Percentiles rank a stretch among this genome's conserved stretches.
Evolutionary conservation across 768 basidiomycete genomes (phyloP).

Genomic region (Mycena leptocephala): DNA sequence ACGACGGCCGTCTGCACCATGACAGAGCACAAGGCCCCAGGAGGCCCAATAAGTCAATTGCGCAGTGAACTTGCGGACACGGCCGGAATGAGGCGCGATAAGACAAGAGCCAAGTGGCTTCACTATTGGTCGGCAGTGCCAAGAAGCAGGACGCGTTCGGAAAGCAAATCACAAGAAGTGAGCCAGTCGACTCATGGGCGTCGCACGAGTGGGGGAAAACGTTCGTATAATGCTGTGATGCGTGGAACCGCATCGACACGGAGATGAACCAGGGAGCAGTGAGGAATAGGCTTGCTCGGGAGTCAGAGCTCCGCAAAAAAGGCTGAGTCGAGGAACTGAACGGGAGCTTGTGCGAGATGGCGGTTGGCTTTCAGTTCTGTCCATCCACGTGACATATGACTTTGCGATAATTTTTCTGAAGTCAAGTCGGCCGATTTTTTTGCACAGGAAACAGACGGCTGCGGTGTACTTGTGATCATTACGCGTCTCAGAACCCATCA

Average conservation of each 20-base stretch:
- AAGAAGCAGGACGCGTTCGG: slow-evolving; percentile 17
- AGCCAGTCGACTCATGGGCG: slow-evolving; percentile 1
- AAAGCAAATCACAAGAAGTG: slow-evolving; percentile 26
- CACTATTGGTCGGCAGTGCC: neutral
- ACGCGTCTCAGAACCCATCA: neutral
- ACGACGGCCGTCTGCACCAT: neutral
- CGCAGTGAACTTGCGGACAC: slow-evolving; percentile 23
- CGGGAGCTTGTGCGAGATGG: slow-evolving; percentile 16
- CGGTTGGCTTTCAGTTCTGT: neutral
- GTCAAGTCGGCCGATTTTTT: neutral
- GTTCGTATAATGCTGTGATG: neutral
- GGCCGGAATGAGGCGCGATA: slow-evolving; percentile 6
- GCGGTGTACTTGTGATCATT: neutral
- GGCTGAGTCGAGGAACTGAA: neutral
- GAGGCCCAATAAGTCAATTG: slow-evolving; percentile 30
- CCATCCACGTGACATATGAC: slow-evolving; percentile 10
- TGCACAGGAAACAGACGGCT: neutral
- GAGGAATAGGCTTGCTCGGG: slow-evolving; percentile 25
- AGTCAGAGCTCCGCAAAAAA: neutral
- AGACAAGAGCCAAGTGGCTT: neutral
- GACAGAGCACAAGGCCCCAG: slow-evolving; percentile 2
- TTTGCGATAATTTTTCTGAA: neutral
- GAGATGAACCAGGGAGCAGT: slow-evolving; percentile 10
- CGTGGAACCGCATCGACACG: slow-evolving; percentile 23
- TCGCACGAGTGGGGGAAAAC: slow-evolving; percentile 18